Evolutionary conservation across 1,284 basidiomycete species (phyloP).

Genomic region (Cutaneotrichosporon sp.): DNA sequence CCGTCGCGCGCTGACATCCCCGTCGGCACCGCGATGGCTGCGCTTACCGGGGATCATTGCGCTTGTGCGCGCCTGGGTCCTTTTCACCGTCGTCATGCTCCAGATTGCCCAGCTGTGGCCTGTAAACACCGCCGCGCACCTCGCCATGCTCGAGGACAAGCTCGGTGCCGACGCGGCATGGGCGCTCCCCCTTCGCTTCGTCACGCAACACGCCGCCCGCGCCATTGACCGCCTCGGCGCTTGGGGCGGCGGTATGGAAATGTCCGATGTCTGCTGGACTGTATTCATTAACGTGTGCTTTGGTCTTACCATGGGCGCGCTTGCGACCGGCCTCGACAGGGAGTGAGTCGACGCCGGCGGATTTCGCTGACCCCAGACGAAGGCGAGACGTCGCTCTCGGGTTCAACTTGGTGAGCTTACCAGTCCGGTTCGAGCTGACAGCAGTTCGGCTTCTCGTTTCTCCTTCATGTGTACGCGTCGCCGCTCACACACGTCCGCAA

Average conservation of each 20-base stretch:
- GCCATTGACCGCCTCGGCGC: constrained; percentile 20
- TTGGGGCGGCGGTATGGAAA: constrained; percentile 37
- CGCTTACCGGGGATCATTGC: constrained; percentile 38
- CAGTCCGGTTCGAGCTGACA: not conserved
- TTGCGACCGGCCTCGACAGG: constrained; percentile 41
- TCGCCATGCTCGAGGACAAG: not conserved
- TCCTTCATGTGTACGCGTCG: constrained; percentile 46
- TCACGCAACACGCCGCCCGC: constrained; percentile 5
- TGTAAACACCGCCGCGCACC: not conserved
- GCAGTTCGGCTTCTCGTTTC: constrained; percentile 41
- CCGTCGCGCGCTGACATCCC: constrained; percentile 25
- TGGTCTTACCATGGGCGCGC: constrained; percentile 33
- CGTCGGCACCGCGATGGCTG: constrained; percentile 26
- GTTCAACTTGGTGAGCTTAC: constrained; percentile 42
- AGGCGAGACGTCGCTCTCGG: constrained; percentile 34
- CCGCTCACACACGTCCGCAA: constrained; percentile 42
- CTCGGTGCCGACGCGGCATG: not conserved
- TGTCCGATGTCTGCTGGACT: constrained; percentile 44
- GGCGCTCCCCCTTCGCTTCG: not conserved
- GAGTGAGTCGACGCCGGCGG: constrained; percentile 21
- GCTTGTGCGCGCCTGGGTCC: constrained; percentile 34
- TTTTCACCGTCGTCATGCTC: constrained; percentile 37
- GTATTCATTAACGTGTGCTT: constrained; percentile 43
- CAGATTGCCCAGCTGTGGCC: constrained; percentile 42
- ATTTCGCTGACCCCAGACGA: constrained; percentile 20